phyloP scores from a whole-genome alignment of 139 green algal genomes.

The Edaphochlamys debaryana region DNA sequence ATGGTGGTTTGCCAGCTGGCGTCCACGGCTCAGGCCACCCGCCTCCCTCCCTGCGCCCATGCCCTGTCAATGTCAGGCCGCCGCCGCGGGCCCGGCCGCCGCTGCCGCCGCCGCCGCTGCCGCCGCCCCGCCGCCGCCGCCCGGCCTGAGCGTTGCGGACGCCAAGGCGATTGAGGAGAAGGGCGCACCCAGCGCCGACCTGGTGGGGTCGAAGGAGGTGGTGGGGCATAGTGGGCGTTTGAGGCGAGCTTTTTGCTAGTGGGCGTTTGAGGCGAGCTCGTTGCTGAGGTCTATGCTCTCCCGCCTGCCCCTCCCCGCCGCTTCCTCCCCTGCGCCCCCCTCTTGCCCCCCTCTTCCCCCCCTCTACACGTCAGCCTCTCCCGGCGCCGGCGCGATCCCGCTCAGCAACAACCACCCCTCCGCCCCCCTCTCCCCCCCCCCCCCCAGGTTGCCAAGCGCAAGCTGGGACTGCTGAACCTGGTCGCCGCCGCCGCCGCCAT shows the following conservation, averaged over 20 bases:
- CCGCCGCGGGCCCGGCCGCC: not conserved
- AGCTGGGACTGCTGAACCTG: constrained; percentile 86
- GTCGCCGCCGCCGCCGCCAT: constrained; percentile 44
- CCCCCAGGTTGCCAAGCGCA: constrained; percentile 43
- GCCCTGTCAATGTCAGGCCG: too few species aligned
- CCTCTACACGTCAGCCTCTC: too few species aligned
- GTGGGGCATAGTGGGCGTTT: not conserved
- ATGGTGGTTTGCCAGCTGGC: too few species aligned
- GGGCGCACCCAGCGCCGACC: constrained; percentile 18
- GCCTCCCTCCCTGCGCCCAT: too few species aligned
- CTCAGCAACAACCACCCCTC: too few species aligned
- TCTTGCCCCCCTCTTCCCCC: too few species aligned
- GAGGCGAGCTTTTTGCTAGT: too few species aligned
- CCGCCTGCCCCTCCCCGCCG: not conserved
- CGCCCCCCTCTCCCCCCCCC: too few species aligned
- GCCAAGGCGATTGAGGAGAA: constrained; percentile 46
- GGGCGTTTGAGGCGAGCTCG: too few species aligned
- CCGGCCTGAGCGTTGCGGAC: constrained; percentile 27
- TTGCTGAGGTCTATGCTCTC: not conserved
- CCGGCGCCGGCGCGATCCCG: too few species aligned
- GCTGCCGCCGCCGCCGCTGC: constrained; percentile 10
- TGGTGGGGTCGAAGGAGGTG: constrained; percentile 1
- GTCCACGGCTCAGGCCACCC: too few species aligned
- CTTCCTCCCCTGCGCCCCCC: not conserved
- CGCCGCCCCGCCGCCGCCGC: not conserved